phyloP scores from a whole-genome alignment of 768 basidiomycete genomes.

The Amanita thiersii region DNA sequence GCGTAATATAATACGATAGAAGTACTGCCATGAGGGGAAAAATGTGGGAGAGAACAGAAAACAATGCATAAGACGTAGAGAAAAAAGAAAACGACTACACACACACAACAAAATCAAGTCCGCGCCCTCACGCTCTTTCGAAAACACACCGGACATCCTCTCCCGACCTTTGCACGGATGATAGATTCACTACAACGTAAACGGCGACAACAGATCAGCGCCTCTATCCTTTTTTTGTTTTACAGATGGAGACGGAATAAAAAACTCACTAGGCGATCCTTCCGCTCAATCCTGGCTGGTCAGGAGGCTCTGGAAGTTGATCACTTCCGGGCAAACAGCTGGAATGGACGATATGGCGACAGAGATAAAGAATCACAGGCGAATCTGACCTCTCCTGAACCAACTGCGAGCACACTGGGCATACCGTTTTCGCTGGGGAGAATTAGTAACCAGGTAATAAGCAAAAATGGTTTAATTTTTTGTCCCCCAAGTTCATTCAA shows the following conservation, averaged over 20 bases:
- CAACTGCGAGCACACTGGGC: conserved; percentile 57
- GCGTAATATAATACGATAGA: too few species aligned
- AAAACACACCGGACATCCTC: conserved; percentile 77
- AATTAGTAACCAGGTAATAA: too few species aligned
- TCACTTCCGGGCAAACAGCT: conserved; percentile 64
- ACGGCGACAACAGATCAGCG: too few species aligned
- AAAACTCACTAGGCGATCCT: conserved; percentile 74
- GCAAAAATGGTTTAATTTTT: too few species aligned
- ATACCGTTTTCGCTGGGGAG: conserved; percentile 47
- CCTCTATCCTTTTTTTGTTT: neutral
- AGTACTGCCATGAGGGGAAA: too few species aligned
- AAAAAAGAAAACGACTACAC: conserved; percentile 8
- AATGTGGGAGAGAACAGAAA: neutral
- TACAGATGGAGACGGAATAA: neutral
- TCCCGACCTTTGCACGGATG: conserved; percentile 51
- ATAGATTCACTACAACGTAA: conserved; percentile 50
- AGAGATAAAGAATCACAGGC: conserved; percentile 72
- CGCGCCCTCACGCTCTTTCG: conserved; percentile 43
- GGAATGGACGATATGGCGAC: conserved; percentile 83
- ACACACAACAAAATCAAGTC: conserved; percentile 14
- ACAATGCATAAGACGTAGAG: neutral
- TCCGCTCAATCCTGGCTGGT: conserved; percentile 50
- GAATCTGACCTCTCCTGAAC: conserved; percentile 51
- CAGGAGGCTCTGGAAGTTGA: conserved; percentile 52
- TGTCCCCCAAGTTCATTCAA: neutral